Evolutionary conservation across 73 alveolate species (phyloP).

Genomic region (Halteria grandinella): DNA sequence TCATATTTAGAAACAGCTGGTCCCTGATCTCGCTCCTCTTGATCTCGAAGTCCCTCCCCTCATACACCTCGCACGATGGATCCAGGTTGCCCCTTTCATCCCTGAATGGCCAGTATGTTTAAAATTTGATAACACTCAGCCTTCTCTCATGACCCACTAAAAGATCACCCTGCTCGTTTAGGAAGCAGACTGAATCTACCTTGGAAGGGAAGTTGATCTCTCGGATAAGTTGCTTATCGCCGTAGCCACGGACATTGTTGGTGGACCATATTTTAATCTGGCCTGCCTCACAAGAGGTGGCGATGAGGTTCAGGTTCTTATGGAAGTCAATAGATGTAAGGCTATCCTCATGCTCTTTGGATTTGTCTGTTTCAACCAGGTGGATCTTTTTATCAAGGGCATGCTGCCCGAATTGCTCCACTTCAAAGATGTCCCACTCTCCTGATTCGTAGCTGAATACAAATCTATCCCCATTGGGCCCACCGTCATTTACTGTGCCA

Average conservation of each 20-base stretch:
- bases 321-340: conserved; percentile 30
- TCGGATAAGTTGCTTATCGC: conserved; percentile 1
- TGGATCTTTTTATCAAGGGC: not conserved
- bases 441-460: conserved; percentile 22
- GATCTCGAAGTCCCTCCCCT: not conserved
- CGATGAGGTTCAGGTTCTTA: not conserved
- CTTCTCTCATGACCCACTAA: conserved; percentile 24
- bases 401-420: not conserved
- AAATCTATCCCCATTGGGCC: not conserved
- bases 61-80: not conserved
- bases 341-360: conserved; percentile 39
- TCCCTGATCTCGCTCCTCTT: not conserved
- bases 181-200: conserved; percentile 41
- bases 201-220: conserved; percentile 34
- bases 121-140: not conserved
- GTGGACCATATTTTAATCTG: conserved; percentile 26
- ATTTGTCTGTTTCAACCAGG: conserved; percentile 9
- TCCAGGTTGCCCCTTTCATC: not conserved
- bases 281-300: conserved; percentile 35
- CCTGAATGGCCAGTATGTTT: not conserved
- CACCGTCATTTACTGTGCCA: not conserved
- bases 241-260: no score
- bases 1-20: not conserved
- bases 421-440: conserved; percentile 31
- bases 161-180: conserved; percentile 21